These are phyloP conservation scores for Phytopythium delawarense DNA, from an alignment of 352 stramenopile species.

Conservation along the genomic window DNA sequence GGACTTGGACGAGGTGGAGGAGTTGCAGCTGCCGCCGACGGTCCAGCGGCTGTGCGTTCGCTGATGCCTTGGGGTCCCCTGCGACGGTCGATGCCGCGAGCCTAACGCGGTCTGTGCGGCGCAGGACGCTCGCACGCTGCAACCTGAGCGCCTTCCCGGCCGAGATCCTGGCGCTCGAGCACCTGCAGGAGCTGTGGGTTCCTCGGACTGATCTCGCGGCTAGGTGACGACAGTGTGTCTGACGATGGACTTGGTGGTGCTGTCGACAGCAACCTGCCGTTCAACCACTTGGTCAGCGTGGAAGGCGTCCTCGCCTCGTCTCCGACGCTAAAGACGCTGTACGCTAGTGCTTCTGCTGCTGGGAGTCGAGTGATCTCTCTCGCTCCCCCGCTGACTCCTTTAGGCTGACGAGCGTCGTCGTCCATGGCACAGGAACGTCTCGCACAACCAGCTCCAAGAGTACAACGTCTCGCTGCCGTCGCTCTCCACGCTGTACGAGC, in stretches of 20 bases:
- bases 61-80: not conserved
- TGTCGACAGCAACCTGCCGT: slow-evolving; percentile 38
- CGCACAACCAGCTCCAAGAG: slow-evolving; percentile 33
- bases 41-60: slow-evolving; percentile 43
- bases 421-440: slow-evolving; percentile 35
- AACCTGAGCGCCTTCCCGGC: slow-evolving; percentile 35
- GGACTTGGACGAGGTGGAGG: slow-evolving; percentile 34
- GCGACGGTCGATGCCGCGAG: not conserved
- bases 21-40: slow-evolving; percentile 43
- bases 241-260: not conserved
- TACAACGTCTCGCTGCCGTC: slow-evolving; percentile 36
- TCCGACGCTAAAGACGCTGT: slow-evolving; percentile 33
- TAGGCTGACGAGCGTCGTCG: not conserved
- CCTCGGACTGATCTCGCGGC: not conserved
- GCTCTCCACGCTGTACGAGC: slow-evolving; percentile 34
- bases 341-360: slow-evolving; percentile 8
- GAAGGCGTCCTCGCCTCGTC: slow-evolving; percentile 26
- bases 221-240: not conserved
- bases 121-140: slow-evolving; percentile 43
- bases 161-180: slow-evolving; percentile 36
- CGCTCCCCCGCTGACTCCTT: not conserved
- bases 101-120: not conserved
- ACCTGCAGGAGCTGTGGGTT: slow-evolving; percentile 42
- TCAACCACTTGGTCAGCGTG: slow-evolving; percentile 35
- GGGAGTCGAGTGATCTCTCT: not conserved